Evolutionary conservation across 2,329 filamentous ascomycete genomes (phyloP).

Genomic region (Thielaviopsis musarum): DNA sequence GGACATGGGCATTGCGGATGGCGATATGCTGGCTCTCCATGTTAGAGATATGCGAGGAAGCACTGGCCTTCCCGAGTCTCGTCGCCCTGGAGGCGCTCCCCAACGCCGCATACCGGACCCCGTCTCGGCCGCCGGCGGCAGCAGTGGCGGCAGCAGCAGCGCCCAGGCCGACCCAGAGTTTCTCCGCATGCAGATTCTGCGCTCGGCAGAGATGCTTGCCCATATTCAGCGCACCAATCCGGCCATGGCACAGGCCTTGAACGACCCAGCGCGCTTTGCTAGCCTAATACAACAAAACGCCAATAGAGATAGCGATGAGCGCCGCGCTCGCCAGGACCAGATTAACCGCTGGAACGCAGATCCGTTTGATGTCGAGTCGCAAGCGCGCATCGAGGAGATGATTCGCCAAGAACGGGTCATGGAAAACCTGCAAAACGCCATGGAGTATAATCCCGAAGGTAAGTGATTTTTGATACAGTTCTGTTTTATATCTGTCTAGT

Average conservation of each 20-base stretch:
- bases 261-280: constrained; percentile 61
- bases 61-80: constrained; percentile 22
- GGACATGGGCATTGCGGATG: constrained; percentile 64
- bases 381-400: constrained; percentile 87
- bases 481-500: neutral
- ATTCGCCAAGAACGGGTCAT: constrained; percentile 89
- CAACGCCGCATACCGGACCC: constrained; percentile 19
- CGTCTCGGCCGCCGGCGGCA: constrained; percentile 16
- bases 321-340: constrained; percentile 63
- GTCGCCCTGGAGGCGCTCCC: constrained; percentile 16
- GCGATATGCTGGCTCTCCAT: constrained; percentile 83
- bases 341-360: constrained; percentile 81
- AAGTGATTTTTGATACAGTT: constrained; percentile 19
- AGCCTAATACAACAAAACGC: constrained; percentile 52
- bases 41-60: constrained; percentile 43
- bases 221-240: constrained; percentile 58
- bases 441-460: constrained; percentile 97
- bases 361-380: constrained; percentile 83
- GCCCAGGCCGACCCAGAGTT: constrained; percentile 54
- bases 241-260: constrained; percentile 57
- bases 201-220: constrained; percentile 54
- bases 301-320: constrained; percentile 52
- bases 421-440: constrained; percentile 89
- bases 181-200: constrained; percentile 66
- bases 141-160: constrained; percentile 15